A percentile compares a stretch with the other conserved stretches of the same genome.
These are phyloP conservation scores for Ulmus americana DNA, from an alignment of 331 rosid genomes.

Conservation along the genomic window DNA sequence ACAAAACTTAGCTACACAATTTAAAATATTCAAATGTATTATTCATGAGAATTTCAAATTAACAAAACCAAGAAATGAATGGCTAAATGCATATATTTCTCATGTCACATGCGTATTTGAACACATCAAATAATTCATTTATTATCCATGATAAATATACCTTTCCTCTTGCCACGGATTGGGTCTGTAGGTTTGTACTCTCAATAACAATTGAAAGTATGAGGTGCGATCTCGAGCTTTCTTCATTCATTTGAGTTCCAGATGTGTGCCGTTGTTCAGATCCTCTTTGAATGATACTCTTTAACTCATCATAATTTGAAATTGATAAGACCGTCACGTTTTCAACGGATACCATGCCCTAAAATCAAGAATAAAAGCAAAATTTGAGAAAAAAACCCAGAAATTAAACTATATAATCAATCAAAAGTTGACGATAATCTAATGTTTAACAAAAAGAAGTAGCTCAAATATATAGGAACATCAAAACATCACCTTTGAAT, in stretches of 20 bases:
- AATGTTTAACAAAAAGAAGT: not conserved
- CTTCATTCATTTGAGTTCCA: conserved; percentile 87
- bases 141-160: conserved; percentile 28
- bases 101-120: not conserved
- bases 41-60: not conserved
- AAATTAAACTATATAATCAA: not conserved
- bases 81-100: not conserved
- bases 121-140: not conserved
- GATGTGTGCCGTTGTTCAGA: conserved; percentile 77
- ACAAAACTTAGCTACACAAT: conserved; percentile 77
- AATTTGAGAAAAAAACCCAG: conserved; percentile 3
- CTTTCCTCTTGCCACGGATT: conserved; percentile 91
- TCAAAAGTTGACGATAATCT: not conserved
- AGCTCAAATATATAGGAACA: not conserved
- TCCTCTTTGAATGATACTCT: conserved; percentile 64
- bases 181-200: conserved; percentile 88
- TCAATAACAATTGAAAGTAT: conserved; percentile 74
- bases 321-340: conserved; percentile 61
- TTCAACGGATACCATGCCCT: conserved; percentile 96
- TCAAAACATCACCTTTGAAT: conserved; percentile 54
- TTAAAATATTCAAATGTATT: not conserved
- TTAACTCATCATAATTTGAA: conserved; percentile 66
- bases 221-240: conserved; percentile 92
- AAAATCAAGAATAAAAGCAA: conserved; percentile 25
- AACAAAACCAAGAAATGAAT: not conserved